Base-by-base conservation (phyloP, 202 grass and related monocot genomes). In the Carex arenaria region DNA sequence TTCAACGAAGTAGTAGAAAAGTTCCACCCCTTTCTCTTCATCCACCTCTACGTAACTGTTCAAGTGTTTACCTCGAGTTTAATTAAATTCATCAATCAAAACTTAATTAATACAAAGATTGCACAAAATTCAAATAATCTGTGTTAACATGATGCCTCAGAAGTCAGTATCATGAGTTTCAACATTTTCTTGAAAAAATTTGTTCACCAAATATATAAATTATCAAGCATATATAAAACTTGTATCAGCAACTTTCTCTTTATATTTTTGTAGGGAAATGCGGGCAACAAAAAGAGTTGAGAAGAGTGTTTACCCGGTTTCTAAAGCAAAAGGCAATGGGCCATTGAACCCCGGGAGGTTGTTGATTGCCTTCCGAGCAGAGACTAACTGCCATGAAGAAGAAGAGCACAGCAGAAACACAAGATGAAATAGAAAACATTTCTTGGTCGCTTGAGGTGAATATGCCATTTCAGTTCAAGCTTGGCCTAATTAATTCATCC, bases 1-100 rank as follows among this genome's bases (percentile, higher is more conserved):
- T 40, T 51, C 64, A 15, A 92, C 19, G 69, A 92, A 92, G 85
- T 92, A 92, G 82, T 89, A 92, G 87, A 92, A 92, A 9, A 92
- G 61, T 65, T 69, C 82, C 51, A 87, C 87, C 12, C 85, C 72
- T 47, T 92, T 86, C 32, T 9, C 55, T 26, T 86, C 72, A n/a
- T 92, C 90, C 72, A 92, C 90, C 51, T 92, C 80, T 69, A 85
- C 84, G 11, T 92, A 92, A 28, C 90, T 87, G 28, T 6, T 32
- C 26, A 69, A 69, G 17, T 30, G 26, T 65, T 65, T 65, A 1
- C 4, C 62, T 31, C 66, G 1, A 69, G n/a, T 42, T 63, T 26
- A 26, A 26, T 26, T 26, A 26, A 26, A 26, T 38, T 31, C 23
- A 63, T 65, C 26, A 14, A 32, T 65, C 10, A 9, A 23, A 64